Percentiles rank a stretch among this genome's conserved stretches.
phyloP scores from a whole-genome alignment of 805 yeast species.

The Yarrowia sp. region DNA sequence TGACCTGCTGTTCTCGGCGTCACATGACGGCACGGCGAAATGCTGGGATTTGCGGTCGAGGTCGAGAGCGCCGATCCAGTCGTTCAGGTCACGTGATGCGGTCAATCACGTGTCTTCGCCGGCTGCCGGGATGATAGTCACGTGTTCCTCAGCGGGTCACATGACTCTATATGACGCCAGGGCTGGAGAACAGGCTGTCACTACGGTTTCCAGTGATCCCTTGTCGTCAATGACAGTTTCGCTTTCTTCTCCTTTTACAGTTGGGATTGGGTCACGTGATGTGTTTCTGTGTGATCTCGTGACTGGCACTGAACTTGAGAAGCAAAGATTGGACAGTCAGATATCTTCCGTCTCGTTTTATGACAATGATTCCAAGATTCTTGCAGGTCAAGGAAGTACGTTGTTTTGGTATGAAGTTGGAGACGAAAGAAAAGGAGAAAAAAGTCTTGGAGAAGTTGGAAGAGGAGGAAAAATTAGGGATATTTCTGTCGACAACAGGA shows the following conservation, averaged over 20 bases:
- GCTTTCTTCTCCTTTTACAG: not conserved
- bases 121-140: slow-evolving; percentile 46
- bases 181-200: not conserved
- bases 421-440: not conserved
- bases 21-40: slow-evolving; percentile 49
- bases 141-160: not conserved
- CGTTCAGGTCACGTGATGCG: slow-evolving; percentile 50
- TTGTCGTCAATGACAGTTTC: not conserved
- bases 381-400: not conserved
- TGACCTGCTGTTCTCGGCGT: slow-evolving; percentile 48
- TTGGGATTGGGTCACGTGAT: not conserved
- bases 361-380: slow-evolving; percentile 9
- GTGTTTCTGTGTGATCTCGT: slow-evolving; percentile 1
- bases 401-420: slow-evolving; percentile 5
- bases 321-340: too few relatives aligned
- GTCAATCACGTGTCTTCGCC: slow-evolving; percentile 44
- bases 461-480: not conserved
- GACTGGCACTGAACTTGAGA: slow-evolving; percentile 9
- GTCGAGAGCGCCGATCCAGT: slow-evolving; percentile 50
- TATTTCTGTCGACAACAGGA: slow-evolving; percentile 3
- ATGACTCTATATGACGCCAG: slow-evolving; percentile 42
- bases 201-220: not conserved
- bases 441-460: too few relatives aligned
- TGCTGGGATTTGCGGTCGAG: slow-evolving; percentile 49
- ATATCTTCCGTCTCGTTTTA: not conserved